Conservation (phyloP, 2,329 filamentous ascomycete genomes). For the Colletotrichum abscissum region DNA sequence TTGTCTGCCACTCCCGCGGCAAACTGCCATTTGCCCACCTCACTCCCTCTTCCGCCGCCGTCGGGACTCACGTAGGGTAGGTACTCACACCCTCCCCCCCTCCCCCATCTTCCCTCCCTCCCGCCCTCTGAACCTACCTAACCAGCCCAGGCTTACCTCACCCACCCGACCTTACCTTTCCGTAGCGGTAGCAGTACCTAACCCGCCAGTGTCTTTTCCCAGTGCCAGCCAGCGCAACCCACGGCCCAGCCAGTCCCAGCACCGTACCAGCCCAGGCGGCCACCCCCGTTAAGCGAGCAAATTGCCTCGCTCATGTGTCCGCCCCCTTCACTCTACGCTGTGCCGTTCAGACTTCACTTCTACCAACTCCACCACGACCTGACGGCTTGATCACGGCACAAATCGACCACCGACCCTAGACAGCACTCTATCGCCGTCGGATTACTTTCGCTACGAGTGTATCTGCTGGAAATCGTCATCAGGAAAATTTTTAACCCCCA, state of each 20-base stretch:
- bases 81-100: background rate
- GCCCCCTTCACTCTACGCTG: slow-evolving; percentile 37
- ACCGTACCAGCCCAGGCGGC: slow-evolving; percentile 27
- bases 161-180: background rate
- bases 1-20: slow-evolving; percentile 24
- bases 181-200: too few relatives aligned
- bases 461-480: slow-evolving; percentile 21
- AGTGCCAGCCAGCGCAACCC: slow-evolving; percentile 27
- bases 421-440: slow-evolving; percentile 26
- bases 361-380: slow-evolving; percentile 36
- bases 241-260: slow-evolving; percentile 20
- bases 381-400: slow-evolving; percentile 31
- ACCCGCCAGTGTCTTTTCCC: slow-evolving; percentile 15
- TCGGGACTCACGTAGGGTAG: background rate
- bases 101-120: slow-evolving; percentile 4
- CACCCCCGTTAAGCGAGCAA: slow-evolving; percentile 36
- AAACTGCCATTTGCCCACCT: slow-evolving; percentile 20
- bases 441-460: slow-evolving; percentile 26
- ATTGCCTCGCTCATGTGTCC: slow-evolving; percentile 36
- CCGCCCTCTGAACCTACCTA: background rate
- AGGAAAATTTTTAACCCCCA: slow-evolving; percentile 1
- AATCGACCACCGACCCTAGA: slow-evolving; percentile 31
- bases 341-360: slow-evolving; percentile 37
- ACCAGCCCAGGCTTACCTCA: slow-evolving; percentile 10
- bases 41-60: slow-evolving; percentile 9